Base-by-base conservation (phyloP, 345 rosid genomes). In the Lepidium sativum region DNA sequence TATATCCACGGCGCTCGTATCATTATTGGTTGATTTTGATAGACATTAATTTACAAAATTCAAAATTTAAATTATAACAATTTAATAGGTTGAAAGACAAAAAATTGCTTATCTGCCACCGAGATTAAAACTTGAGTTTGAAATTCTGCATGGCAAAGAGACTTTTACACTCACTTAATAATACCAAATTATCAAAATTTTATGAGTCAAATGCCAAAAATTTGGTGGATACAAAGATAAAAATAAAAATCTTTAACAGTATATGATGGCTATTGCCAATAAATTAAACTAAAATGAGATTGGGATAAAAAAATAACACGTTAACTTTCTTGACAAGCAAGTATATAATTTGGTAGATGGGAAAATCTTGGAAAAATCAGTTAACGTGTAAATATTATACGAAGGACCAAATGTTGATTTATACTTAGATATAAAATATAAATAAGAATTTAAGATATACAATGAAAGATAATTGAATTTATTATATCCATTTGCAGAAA, bases 331-430 rank as follows among this genome's bases (percentile, higher is more conserved):
- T 73, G 67, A 9, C 31, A 45, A 53, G 43, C 41, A 66, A 58
- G 67, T 37, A 32, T 40, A 21, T 41, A 60, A 73, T 73, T 59
- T 34, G 67, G 76, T 59, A 66, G 67, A 72, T 66, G 63, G 7
- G 67, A 52, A 65, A 51, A 50, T 72, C 62, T 58, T 51, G 71
- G 61, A 58, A 65, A 54, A 65, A 7, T 23, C 29, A 42, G 42
- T 52, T 66, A 44, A 52, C 62, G 52, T 51, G 44, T 58, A 51
- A 65, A 50, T 32, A 4, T 7, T 63, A 40, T 39, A 16, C 58
- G 27, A 56, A 50, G 55, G 66, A 33, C 60, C 49, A 65, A 65
- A 41, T n/a, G 54, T 25, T 15, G 23, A 33, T 20, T 32, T 21
- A 32, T 41, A 40, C 48, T 20, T 49, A 31, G 45, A 47, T 37